Evolutionary conservation across 2,329 filamentous ascomycete species (phyloP), one percentile per base, ranked within the genome.

Genomic region (Sporothrix variecibatus): DNA sequence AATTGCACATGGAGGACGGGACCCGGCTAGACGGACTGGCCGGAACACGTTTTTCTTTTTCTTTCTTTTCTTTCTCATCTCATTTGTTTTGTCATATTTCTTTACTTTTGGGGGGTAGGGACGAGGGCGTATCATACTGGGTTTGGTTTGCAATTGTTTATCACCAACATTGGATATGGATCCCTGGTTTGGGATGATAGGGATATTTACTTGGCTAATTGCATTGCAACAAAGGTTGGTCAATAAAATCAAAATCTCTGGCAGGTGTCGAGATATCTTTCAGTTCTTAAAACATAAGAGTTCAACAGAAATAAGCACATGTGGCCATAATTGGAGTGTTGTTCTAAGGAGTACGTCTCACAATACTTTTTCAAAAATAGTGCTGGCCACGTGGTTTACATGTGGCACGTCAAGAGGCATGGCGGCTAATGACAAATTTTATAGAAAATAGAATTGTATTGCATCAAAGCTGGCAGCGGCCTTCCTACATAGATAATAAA

Each of bases 61-160:
- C 43, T 31, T 17, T 49, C 17, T n/a, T n/a, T 40, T 69, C 7
- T 53, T n/a, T 49, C 5, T 58, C 38, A 11, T 69, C 46, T 67
- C 60, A 31, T 73, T 58, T 71, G 40, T 65, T 56, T 64, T 73
- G 28, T 51, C 23, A 67, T 53, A 26, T 67, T 28, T n/a, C 38
- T 65, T 2, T 62, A 12, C 34, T 51, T 49, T 49, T 67, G 46
- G 15, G 40, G 31, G n/a, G 2, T 34, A 51, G 17, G 65, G 26
- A 40, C 62, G 38, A 67, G 3, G 38, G 62, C 62, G 62, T 46
- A 67, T 67, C 31, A 46, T 67, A 46, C 23, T 43, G 38, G 38
- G 62, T 28, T 67, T 65, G 38, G 62, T 28, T 67, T 65, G 23
- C 62, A 46, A 20, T 64, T 67, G 62, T 23, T 28, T 40, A 20